Percentiles rank a stretch among this genome's conserved stretches.
Evolutionary conservation across 2,329 filamentous ascomycete genomes (phyloP).

Genomic region (Clarireedia paspali): DNA sequence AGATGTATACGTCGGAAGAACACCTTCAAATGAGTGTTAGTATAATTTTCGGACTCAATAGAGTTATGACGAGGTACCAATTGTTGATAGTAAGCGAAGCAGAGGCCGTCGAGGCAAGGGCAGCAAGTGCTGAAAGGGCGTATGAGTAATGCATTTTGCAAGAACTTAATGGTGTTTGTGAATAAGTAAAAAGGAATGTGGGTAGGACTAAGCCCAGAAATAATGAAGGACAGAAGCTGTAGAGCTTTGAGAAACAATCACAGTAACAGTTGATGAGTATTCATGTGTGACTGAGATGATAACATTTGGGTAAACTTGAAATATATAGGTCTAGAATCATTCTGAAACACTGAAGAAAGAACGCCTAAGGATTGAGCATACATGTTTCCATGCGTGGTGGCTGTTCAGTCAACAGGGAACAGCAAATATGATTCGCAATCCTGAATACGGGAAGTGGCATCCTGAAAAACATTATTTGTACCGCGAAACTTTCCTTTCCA

Average conservation of each 20-base stretch:
- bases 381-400: neutral
- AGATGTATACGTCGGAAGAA: conserved; percentile 2
- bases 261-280: neutral
- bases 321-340: neutral
- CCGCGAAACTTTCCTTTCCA: neutral
- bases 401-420: neutral
- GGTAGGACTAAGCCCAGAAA: conserved; percentile 2
- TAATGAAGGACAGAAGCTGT: neutral
- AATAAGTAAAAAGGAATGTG: conserved; percentile 1
- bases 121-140: conserved; percentile 6
- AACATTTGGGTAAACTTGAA: neutral
- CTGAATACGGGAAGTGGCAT: neutral
- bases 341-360: neutral
- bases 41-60: no score
- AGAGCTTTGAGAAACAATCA: neutral
- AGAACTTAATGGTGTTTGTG: neutral
- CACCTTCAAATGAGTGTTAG: neutral
- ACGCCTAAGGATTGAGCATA: neutral
- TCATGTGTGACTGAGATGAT: neutral
- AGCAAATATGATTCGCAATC: conserved; percentile 1
- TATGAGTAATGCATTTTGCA: conserved; percentile 5
- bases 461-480: neutral
- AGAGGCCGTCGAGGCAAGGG: conserved; percentile 3
- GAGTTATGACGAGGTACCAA: neutral
- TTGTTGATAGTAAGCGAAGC: conserved; percentile 8